Percentiles rank a stretch among this genome's conserved stretches.
These are phyloP conservation scores for Solanum corneliomulleri DNA, from an alignment of 257 asterid genomes.

Conservation along the genomic window DNA sequence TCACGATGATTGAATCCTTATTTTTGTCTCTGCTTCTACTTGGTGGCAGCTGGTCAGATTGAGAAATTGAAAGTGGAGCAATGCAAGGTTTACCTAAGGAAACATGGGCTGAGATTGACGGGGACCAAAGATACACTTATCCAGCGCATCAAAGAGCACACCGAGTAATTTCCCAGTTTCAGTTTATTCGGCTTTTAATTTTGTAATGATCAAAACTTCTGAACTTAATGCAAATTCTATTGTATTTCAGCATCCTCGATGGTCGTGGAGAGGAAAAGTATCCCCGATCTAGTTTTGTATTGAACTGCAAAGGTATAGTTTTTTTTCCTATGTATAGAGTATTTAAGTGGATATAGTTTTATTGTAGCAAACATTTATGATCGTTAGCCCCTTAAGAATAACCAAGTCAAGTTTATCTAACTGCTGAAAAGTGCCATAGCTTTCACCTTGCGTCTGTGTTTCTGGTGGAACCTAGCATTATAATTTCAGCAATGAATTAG, in stretches of 20 bases:
- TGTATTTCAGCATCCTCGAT: constrained; percentile 38
- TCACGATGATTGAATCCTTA: neutral
- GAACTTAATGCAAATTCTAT: neutral
- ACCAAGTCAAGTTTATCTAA: neutral
- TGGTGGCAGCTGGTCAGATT: constrained; percentile 37
- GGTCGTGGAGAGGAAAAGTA: constrained; percentile 75
- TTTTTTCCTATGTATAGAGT: neutral
- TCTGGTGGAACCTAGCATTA: neutral
- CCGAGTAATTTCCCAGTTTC: constrained; percentile 28
- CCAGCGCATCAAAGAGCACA: constrained; percentile 68
- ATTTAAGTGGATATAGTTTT: neutral
- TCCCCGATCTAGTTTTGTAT: constrained; percentile 62
- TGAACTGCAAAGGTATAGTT: constrained; percentile 68
- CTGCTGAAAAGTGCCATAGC: neutral
- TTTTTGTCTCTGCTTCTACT: neutral
- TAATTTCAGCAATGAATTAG: neutral
- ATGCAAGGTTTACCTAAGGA: constrained; percentile 72
- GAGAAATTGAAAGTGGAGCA: constrained; percentile 66
- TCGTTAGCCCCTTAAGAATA: neutral
- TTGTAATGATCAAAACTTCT: neutral
- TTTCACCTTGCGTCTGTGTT: neutral
- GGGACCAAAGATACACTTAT: constrained; percentile 60
- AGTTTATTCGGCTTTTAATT: neutral
- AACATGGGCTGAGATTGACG: constrained; percentile 70
- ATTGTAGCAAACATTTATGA: neutral